Conservation (phyloP, 2,329 filamentous ascomycete species). For the Exophiala calicioides region DNA sequence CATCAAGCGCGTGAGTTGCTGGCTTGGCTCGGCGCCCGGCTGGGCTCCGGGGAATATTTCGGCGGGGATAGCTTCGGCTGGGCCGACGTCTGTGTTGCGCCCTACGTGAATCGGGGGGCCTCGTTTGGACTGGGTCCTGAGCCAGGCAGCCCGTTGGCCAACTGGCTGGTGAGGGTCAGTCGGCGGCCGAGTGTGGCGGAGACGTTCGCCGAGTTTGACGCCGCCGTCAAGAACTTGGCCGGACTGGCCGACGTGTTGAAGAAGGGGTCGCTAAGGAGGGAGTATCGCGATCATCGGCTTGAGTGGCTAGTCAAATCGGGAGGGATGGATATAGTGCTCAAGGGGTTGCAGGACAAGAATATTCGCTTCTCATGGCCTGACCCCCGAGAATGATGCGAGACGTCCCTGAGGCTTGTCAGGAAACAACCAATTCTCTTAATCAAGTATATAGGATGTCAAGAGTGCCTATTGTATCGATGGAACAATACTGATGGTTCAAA, state of each 20-base stretch:
- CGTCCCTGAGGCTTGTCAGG: too few species aligned
- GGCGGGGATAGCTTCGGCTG: slow-evolving; percentile 14
- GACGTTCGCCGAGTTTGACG: slow-evolving; percentile 12
- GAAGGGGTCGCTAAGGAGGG: not conserved
- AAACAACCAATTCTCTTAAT: too few species aligned
- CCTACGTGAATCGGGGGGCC: slow-evolving; percentile 13
- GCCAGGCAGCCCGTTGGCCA: not conserved
- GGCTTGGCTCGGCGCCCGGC: slow-evolving; percentile 11
- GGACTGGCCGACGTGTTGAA: not conserved
- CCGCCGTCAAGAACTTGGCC: not conserved
- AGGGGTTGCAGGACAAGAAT: slow-evolving; percentile 10
- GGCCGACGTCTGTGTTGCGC: slow-evolving; percentile 15
- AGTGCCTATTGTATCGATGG: too few species aligned
- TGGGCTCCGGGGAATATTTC: slow-evolving; percentile 11
- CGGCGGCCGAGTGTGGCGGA: slow-evolving; percentile 2
- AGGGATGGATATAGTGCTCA: slow-evolving; percentile 6
- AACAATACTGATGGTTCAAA: too few species aligned
- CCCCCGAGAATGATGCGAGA: not conserved
- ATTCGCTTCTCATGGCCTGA: slow-evolving; percentile 12
- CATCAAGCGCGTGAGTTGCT: slow-evolving; percentile 3
- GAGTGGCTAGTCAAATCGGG: slow-evolving; percentile 17
- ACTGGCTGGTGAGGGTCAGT: slow-evolving; percentile 7
- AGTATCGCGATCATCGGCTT: slow-evolving; percentile 16
- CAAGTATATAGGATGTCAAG: too few species aligned
- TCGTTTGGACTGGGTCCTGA: slow-evolving; percentile 8